Evolutionary conservation across 306 rosid species (phyloP).

Genomic region (Cajanus cajan): DNA sequence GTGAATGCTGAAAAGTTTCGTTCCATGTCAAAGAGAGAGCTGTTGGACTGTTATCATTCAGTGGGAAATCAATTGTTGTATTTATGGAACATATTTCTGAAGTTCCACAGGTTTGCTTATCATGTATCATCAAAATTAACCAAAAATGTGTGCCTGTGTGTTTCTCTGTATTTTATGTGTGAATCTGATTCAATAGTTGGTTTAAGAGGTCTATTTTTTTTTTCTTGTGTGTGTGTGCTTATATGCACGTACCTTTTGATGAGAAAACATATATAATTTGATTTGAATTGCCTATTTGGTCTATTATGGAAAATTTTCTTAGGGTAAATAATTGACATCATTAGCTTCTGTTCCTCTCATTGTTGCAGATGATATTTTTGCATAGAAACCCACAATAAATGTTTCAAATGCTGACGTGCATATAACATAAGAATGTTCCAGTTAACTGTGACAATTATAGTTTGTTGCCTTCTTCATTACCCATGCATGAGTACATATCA

Average conservation of each 20-base stretch:
- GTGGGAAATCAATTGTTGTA: conserved; percentile 68
- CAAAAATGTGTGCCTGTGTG: not conserved
- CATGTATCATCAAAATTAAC: conserved; percentile 9
- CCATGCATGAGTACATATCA: not conserved
- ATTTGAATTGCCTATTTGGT: not conserved
- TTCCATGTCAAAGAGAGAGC: conserved; percentile 42
- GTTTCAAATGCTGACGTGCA: conserved; percentile 1
- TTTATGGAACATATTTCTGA: conserved; percentile 74
- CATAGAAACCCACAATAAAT: not conserved
- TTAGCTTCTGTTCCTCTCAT: not conserved
- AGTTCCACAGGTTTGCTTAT: conserved; percentile 67
- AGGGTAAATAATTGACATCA: not conserved
- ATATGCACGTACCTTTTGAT: not conserved
- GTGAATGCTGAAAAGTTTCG: conserved; percentile 41
- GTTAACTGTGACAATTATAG: not conserved
- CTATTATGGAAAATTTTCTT: conserved; percentile 10
- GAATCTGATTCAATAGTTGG: not conserved
- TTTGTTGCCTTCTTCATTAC: not conserved
- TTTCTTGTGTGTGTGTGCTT: not conserved
- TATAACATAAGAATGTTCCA: not conserved
- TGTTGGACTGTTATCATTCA: conserved; percentile 42
- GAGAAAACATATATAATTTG: not conserved
- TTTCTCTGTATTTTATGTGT: not conserved
- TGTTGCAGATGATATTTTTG: conserved; percentile 8
- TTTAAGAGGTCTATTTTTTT: not conserved